Evolutionary conservation across 208 protist genomes (phyloP), one percentile per base, ranked within the genome.

Genomic region (Trypanosoma grayi): DNA sequence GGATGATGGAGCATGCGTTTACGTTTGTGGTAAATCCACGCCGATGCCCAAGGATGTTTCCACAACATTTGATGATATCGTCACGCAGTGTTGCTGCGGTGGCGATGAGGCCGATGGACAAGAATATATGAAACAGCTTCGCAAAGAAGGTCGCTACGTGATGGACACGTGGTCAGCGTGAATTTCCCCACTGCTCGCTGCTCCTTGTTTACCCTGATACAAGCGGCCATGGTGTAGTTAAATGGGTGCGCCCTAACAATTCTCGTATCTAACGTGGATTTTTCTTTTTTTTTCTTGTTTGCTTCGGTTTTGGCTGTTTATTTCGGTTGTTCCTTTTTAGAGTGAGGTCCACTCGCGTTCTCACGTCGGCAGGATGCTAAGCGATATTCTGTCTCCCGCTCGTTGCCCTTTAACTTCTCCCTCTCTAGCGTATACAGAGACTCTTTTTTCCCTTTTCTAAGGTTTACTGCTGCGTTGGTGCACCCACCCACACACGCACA

Each of bases 131-230:
- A 70, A 75, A 22, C 27, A 44, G 3, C 37, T 88, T 31, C 24
- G 59, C 25, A 74, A 77, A 7, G 60, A 83, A 28, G 83, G 85
- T 4, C 77, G 88, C 14, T 87, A 84, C 50, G 72, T 91, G 54
- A 60, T 92, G 20, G 88, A 95, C 60, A 87, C 88, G 16, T 95
- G 88, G 88, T 90, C 88, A n/a, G 71, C 76, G n/a, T 94, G 75
- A 34, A 9, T 53, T 45, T 33, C 48, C 14, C 45, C 44, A 7
- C 25, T 20, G 11, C 54, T 58, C 28, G 13, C 1, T 61, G 30
- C 28, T 16, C 5, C 25, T 31, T 37, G 2, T 33, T 58, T 10
- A n/a, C n/a, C n/a, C n/a, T n/a, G n/a, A n/a, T n/a, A n/a, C n/a
- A n/a, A n/a, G n/a, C n/a, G n/a, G n/a, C n/a, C n/a, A n/a, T n/a